Evolutionary conservation across 352 stramenopile species (phyloP).

Genomic region (Ochromonadaceae sp.): DNA sequence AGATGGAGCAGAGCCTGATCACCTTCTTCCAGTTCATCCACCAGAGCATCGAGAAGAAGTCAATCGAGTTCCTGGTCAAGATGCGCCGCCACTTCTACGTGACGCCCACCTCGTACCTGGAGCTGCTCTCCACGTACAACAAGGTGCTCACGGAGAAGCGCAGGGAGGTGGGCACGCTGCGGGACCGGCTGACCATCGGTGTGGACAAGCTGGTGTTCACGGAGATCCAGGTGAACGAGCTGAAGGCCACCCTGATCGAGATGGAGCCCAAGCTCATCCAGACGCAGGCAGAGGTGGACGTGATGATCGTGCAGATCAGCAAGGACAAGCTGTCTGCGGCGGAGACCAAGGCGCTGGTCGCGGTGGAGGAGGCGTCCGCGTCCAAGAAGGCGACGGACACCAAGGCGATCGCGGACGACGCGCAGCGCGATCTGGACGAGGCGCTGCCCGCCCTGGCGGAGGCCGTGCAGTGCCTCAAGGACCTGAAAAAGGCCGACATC

Average conservation of each 20-base stretch:
- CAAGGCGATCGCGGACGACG: constrained; percentile 72
- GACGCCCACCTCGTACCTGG: constrained; percentile 77
- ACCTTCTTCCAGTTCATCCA: constrained; percentile 76
- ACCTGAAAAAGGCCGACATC: constrained; percentile 78
- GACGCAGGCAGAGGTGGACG: constrained; percentile 74
- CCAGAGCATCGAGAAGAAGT: constrained; percentile 62
- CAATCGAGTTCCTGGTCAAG: constrained; percentile 58
- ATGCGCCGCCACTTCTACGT: constrained; percentile 77
- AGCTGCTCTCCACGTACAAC: constrained; percentile 79
- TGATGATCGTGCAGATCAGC: constrained; percentile 81
- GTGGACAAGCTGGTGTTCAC: constrained; percentile 79
- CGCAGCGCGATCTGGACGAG: constrained; percentile 73
- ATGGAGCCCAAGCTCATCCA: constrained; percentile 73
- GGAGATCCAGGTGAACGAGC: constrained; percentile 68
- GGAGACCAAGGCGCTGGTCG: constrained; percentile 66
- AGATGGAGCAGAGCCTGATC: constrained; percentile 32
- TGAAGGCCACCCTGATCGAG: constrained; percentile 72
- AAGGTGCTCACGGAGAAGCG: constrained; percentile 63
- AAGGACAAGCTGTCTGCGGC: constrained; percentile 73
- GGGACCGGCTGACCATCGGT: constrained; percentile 58
- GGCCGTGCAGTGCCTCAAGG: constrained; percentile 71
- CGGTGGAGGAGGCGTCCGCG: constrained; percentile 61
- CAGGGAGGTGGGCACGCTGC: constrained; percentile 63
- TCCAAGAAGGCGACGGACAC: constrained; percentile 77
- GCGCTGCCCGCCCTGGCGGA: constrained; percentile 70